These are phyloP conservation scores for Canna indica DNA, from an alignment of 176 grass and related monocot genomes.

Conservation along the genomic window DNA sequence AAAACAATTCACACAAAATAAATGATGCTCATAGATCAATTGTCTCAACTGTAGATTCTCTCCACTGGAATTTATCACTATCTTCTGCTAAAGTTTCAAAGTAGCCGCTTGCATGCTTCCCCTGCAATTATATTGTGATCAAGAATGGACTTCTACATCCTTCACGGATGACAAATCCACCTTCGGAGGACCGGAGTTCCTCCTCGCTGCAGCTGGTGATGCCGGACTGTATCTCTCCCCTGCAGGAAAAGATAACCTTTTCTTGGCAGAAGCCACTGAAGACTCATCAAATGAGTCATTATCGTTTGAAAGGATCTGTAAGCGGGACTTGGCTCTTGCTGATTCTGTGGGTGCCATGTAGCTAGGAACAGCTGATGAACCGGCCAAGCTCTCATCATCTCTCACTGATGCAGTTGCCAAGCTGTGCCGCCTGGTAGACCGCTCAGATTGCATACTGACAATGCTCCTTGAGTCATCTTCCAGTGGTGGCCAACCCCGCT, in stretches of 20 bases:
- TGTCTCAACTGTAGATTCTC: conserved; percentile 22
- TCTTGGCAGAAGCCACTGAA: conserved; percentile 44
- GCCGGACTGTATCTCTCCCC: conserved; percentile 22
- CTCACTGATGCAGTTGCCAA: conserved; percentile 41
- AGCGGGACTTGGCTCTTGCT: conserved; percentile 61
- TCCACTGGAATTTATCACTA: conserved; percentile 18
- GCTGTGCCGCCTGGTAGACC: conserved; percentile 69
- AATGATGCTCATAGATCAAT: conserved; percentile 20
- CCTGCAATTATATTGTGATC: neutral
- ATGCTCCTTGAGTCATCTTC: conserved; percentile 61
- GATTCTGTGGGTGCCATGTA: conserved; percentile 91
- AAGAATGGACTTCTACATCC: conserved; percentile 26
- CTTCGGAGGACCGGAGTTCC: conserved; percentile 83
- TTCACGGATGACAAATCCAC: conserved; percentile 37
- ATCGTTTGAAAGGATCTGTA: conserved; percentile 42
- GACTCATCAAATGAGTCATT: conserved; percentile 42
- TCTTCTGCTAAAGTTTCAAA: neutral
- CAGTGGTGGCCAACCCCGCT: conserved; percentile 26
- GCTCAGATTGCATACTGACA: conserved; percentile 57
- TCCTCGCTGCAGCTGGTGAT: conserved; percentile 36
- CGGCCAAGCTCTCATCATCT: conserved; percentile 61
- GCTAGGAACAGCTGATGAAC: conserved; percentile 58
- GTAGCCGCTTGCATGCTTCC: neutral
- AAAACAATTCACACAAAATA: conserved; percentile 20
- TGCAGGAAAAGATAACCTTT: conserved; percentile 64